Percentiles rank a stretch among this genome's conserved stretches.
These are phyloP conservation scores for Colletotrichum chlorophyti DNA, from an alignment of 2,329 filamentous ascomycete genomes.

Conservation along the genomic window DNA sequence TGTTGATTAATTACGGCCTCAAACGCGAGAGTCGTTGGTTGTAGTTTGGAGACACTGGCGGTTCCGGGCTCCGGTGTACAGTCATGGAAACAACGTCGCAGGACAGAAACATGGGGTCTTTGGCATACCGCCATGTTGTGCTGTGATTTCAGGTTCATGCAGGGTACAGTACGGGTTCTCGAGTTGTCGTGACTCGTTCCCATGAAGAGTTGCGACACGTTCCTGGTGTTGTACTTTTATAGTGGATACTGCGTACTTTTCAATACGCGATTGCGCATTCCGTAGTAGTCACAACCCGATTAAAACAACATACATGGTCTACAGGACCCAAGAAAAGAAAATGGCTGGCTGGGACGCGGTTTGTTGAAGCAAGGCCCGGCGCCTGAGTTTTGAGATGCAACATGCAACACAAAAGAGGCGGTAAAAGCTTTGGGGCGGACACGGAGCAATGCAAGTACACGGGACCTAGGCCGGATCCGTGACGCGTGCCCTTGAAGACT, in stretches of 20 bases:
- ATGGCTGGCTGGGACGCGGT: neutral
- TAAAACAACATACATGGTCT: too few species aligned
- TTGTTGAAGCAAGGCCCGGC: constrained; percentile 10
- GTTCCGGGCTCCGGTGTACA: constrained; percentile 1
- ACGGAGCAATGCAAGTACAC: constrained; percentile 8
- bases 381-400: constrained; percentile 26
- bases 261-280: too few species aligned
- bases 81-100: constrained; percentile 16
- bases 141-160: too few species aligned
- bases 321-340: too few species aligned
- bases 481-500: neutral
- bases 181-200: constrained; percentile 3
- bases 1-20: constrained; percentile 2
- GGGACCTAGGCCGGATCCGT: constrained; percentile 7
- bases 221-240: neutral
- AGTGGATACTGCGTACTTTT: neutral
- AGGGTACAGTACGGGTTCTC: too few species aligned
- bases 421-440: constrained; percentile 9
- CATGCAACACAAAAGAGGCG: constrained; percentile 26
- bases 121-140: too few species aligned
- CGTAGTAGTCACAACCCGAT: too few species aligned
- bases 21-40: neutral
- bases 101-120: constrained; percentile 18
- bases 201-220: neutral
- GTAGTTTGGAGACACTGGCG: neutral